Evolutionary conservation across 306 rosid species (phyloP).

Genomic region (Leucaena leucocephala): DNA sequence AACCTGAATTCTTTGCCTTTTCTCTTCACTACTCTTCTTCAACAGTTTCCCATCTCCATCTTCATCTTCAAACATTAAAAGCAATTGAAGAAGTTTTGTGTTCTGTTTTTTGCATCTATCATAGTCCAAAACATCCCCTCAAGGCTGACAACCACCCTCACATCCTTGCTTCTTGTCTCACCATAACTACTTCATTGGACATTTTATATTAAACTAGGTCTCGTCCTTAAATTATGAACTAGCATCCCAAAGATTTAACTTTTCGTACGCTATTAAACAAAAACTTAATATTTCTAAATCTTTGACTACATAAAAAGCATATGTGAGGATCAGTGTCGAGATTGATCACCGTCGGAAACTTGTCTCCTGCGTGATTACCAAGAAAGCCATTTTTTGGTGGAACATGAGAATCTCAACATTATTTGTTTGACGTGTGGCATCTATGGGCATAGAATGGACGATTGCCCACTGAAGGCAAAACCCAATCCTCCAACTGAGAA

Average conservation of each 20-base stretch:
- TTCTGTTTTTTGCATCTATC: neutral
- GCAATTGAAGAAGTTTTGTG: neutral
- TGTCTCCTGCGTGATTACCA: too few species aligned
- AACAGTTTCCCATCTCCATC: neutral
- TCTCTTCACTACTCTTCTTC: neutral
- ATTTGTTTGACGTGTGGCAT: too few species aligned
- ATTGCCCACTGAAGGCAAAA: too few species aligned
- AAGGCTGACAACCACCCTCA: neutral
- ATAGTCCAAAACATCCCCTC: neutral
- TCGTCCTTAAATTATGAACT: neutral
- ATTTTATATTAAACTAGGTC: conserved; percentile 11
- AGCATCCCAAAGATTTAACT: neutral
- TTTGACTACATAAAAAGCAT: neutral
- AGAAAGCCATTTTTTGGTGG: too few species aligned
- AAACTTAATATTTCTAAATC: neutral
- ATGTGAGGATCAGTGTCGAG: too few species aligned
- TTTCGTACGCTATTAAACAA: neutral
- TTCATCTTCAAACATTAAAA: neutral
- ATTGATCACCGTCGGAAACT: too few species aligned
- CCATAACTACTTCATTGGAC: neutral
- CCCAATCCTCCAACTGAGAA: too few species aligned
- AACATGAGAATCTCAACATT: too few species aligned
- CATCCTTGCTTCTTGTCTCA: neutral
- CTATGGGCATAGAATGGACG: too few species aligned
- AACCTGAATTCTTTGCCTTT: neutral